A percentile compares a stretch with the other conserved stretches of the same genome.
phyloP scores from a whole-genome alignment of 306 rosid species.

The Rosa multiflora region DNA sequence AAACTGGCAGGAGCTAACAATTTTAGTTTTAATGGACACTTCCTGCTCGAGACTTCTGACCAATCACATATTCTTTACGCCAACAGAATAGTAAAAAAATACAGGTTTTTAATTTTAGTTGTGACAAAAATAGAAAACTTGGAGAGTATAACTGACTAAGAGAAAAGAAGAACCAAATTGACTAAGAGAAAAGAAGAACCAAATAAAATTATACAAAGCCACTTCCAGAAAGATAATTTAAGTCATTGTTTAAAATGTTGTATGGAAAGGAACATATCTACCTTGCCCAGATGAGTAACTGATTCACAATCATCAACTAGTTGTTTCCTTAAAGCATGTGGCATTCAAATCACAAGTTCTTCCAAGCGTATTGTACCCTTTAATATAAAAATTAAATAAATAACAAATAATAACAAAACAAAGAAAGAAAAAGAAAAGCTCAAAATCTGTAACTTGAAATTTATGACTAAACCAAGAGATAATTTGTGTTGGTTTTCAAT shows the following conservation, averaged over 20 bases:
- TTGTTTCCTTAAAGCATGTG: constrained; percentile 67
- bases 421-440: constrained; percentile 8
- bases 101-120: neutral
- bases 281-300: constrained; percentile 84
- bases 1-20: neutral
- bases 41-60: neutral
- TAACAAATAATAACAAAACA: neutral
- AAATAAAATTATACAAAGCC: neutral
- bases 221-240: constrained; percentile 15
- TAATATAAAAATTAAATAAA: neutral
- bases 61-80: neutral
- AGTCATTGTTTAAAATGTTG: constrained; percentile 6
- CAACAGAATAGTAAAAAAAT: neutral
- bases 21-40: neutral
- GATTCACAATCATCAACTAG: constrained; percentile 83
- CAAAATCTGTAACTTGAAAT: neutral
- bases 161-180: no score
- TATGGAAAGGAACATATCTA: constrained; percentile 22
- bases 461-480: constrained; percentile 1
- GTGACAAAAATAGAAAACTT: neutral
- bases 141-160: neutral
- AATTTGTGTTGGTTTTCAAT: neutral
- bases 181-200: no score
- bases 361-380: constrained; percentile 34
- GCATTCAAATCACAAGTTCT: constrained; percentile 70